Evolutionary conservation across 2,329 filamentous ascomycete species (phyloP), one percentile per base, ranked within the genome.

Genomic region (Monosporascus sp.): DNA sequence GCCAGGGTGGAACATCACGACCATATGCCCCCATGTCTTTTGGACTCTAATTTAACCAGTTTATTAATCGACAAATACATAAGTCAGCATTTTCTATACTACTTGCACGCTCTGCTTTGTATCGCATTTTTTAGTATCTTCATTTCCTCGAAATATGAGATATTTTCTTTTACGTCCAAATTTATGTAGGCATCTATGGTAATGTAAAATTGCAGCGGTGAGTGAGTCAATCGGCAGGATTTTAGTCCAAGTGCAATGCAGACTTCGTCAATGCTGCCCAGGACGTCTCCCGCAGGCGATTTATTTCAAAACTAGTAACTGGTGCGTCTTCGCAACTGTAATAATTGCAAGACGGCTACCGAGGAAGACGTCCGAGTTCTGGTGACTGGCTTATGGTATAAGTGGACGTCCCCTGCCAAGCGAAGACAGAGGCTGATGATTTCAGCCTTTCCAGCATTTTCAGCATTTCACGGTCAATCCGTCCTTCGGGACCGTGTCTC

Each of bases 401-500:
- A 49, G 22, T 27, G 22, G 3, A 20, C 9, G 8, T n/a, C 7
- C 11, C 17, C 11, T 9, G 5, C 2, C 8, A 11, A 16, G 14
- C 9, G 8, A 48, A 48, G 46, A 14, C 3, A 14, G 3, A 20
- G 19, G n/a, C 27, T 31, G 27, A 34, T 36, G 16, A 11, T 14
- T 17, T 22, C 22, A 50, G 49, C 49, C 48, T 19, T 50, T 41
- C 19, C 22, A 34, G 14, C n/a, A 50, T 19, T 50, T 41, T 14
- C 22, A 34, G 14, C n/a, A 50, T 16, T 31, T 50, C 36, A 27
- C 37, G 7, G 22, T 46, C 43, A 50, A 50, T 31, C 48, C 48
- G 7, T 53, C 52, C 5, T 53, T 45, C 26, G 41, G 50, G 41
- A 50, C 47, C 19, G 48, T 47, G 27, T 20, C n/a, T 16, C 41